A percentile compares a stretch with the other conserved stretches of the same genome.
phyloP scores from a whole-genome alignment of 768 basidiomycete genomes.

The Infundibulicybe gibba region DNA sequence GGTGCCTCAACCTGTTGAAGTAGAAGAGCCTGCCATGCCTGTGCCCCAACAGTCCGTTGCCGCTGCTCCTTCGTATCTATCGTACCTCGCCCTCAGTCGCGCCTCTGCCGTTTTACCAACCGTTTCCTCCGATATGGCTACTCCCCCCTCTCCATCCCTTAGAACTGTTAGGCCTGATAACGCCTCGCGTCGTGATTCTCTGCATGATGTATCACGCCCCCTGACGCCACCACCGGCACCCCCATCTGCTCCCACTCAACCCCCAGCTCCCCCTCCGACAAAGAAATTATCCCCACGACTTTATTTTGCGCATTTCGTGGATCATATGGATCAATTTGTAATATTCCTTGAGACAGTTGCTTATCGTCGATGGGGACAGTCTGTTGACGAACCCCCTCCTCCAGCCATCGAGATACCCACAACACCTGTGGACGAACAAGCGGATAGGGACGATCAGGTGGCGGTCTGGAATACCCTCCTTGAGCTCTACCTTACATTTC shows the following conservation, averaged over 20 bases:
- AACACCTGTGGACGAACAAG: constrained; percentile 36
- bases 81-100: constrained; percentile 75
- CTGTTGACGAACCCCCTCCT: constrained; percentile 27
- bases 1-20: constrained; percentile 21
- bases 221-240: constrained; percentile 30
- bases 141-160: constrained; percentile 42
- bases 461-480: constrained; percentile 95
- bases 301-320: constrained; percentile 94
- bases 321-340: constrained; percentile 80
- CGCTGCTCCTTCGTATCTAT: constrained; percentile 63
- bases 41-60: constrained; percentile 21
- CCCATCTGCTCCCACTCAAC: constrained; percentile 19
- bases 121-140: constrained; percentile 31
- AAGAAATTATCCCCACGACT: constrained; percentile 75
- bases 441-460: constrained; percentile 65
- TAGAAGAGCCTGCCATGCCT: constrained; percentile 28
- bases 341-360: constrained; percentile 89
- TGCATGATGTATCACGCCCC: constrained; percentile 28
- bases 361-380: constrained; percentile 74
- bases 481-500: constrained; percentile 83
- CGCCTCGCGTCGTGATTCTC: constrained; percentile 31
- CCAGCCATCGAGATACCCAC: constrained; percentile 8
- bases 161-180: constrained; percentile 39
- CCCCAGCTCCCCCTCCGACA: constrained; percentile 24
- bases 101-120: constrained; percentile 39